Evolutionary conservation across 257 asterid species (phyloP).

Genomic region (Capsicum baccatum): DNA sequence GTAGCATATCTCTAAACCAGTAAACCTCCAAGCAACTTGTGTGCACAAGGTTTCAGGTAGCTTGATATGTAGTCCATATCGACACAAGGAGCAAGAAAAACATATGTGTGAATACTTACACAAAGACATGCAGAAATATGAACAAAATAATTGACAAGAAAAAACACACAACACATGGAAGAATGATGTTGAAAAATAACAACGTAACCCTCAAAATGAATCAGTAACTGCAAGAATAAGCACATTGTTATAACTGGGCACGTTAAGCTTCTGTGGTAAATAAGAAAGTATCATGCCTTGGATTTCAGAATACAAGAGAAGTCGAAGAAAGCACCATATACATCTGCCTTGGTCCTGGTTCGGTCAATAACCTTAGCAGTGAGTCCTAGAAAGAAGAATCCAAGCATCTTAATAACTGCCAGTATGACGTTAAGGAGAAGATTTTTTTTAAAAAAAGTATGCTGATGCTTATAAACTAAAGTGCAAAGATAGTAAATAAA

Average conservation of each 20-base stretch:
- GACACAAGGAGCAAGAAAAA: constrained; percentile 4
- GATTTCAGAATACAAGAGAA: constrained; percentile 80
- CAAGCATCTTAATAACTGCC: constrained; percentile 25
- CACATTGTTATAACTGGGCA: neutral
- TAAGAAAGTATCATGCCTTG: constrained; percentile 61
- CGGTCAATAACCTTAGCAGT: constrained; percentile 81
- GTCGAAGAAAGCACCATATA: constrained; percentile 89
- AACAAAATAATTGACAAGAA: neutral
- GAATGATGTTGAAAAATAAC: neutral
- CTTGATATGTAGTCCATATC: neutral
- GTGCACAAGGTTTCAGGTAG: neutral
- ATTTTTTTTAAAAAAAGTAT: neutral
- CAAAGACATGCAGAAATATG: neutral
- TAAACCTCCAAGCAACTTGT: neutral
- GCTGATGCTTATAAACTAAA: neutral
- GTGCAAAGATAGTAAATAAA: neutral
- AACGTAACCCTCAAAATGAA: neutral
- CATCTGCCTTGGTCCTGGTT: constrained; percentile 80
- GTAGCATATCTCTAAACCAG: neutral
- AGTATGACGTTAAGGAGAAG: constrained; percentile 16
- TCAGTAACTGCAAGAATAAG: neutral
- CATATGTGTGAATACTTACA: neutral
- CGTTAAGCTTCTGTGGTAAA: neutral
- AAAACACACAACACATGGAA: neutral
- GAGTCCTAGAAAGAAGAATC: constrained; percentile 62